phyloP scores from a whole-genome alignment of 139 green algal genomes.

The Haematococcus lacustris region DNA sequence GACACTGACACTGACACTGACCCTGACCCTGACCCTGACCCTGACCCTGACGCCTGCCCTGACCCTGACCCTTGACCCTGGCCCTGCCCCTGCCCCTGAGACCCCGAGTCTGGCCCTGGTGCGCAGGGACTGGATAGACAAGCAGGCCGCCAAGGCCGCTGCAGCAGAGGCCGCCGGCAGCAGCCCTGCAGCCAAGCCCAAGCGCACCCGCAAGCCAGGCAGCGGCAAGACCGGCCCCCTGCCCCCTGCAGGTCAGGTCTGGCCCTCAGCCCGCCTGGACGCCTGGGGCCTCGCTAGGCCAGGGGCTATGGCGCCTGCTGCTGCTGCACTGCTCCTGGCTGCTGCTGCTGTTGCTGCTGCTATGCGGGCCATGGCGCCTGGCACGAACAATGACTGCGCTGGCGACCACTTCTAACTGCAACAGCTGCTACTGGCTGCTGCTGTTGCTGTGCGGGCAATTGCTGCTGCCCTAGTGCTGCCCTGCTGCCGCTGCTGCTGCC shows the following conservation, averaged over 20 bases:
- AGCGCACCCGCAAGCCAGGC: not conserved
- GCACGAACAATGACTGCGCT: not conserved
- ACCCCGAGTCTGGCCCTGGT: not conserved
- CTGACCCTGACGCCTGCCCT: no score
- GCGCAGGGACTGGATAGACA: slow-evolving; percentile 34
- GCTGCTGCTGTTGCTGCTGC: not conserved
- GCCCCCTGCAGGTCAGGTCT: not conserved
- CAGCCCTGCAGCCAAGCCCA: not conserved
- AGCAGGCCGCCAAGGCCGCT: slow-evolving; percentile 26
- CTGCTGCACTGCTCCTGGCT: no score
- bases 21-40: no score
- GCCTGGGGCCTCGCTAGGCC: no score
- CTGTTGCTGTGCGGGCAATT: not conserved
- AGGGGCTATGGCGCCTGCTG: no score
- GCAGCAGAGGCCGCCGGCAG: not conserved
- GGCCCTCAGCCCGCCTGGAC: no score
- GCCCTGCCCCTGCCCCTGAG: no score
- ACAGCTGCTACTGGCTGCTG: not conserved
- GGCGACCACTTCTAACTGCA: not conserved
- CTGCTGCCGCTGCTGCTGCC: not conserved
- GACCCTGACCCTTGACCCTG: no score
- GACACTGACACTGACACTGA: no score
- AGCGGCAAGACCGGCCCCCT: not conserved
- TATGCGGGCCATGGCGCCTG: not conserved
- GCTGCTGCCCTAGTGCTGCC: not conserved